Conservation (phyloP, 2,329 filamentous ascomycete species). For the Colletotrichum tofieldiae region DNA sequence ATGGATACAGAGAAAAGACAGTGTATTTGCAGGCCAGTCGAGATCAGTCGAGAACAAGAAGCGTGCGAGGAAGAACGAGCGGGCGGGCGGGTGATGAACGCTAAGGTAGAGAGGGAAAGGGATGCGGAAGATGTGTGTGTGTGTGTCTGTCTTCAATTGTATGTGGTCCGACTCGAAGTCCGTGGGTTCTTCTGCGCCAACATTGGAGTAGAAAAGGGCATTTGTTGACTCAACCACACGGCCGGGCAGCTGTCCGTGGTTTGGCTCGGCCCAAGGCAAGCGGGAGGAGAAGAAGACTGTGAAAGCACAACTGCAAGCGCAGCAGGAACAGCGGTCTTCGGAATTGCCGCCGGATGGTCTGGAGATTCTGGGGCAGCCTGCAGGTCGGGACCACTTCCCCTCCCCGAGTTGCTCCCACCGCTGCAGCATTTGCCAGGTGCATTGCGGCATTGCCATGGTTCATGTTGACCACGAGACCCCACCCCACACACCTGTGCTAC, state of each 20-base stretch:
- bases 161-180: slow-evolving; percentile 17
- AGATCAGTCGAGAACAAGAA: background rate
- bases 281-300: background rate
- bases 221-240: slow-evolving; percentile 15
- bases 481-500: slow-evolving; percentile 24
- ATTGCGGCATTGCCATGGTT: slow-evolving; percentile 17
- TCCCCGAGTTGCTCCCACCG: background rate
- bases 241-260: slow-evolving; percentile 17
- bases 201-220: background rate
- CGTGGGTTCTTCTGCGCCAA: slow-evolving; percentile 6
- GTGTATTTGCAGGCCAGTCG: background rate
- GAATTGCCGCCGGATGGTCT: slow-evolving; percentile 13
- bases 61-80: slow-evolving; percentile 5
- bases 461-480: slow-evolving; percentile 36
- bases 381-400: slow-evolving; percentile 13
- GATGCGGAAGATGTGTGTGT: background rate
- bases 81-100: background rate
- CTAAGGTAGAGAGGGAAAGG: background rate
- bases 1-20: background rate
- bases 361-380: slow-evolving; percentile 18
- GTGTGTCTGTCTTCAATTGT: slow-evolving; percentile 1
- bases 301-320: background rate
- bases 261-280: slow-evolving; percentile 11
- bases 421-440: slow-evolving; percentile 20
- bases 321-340: background rate